A percentile compares a stretch with the other conserved stretches of the same genome.
Evolutionary conservation across 2,329 filamentous ascomycete genomes (phyloP).

Genomic region (Aotearoamyces nothofagi): DNA sequence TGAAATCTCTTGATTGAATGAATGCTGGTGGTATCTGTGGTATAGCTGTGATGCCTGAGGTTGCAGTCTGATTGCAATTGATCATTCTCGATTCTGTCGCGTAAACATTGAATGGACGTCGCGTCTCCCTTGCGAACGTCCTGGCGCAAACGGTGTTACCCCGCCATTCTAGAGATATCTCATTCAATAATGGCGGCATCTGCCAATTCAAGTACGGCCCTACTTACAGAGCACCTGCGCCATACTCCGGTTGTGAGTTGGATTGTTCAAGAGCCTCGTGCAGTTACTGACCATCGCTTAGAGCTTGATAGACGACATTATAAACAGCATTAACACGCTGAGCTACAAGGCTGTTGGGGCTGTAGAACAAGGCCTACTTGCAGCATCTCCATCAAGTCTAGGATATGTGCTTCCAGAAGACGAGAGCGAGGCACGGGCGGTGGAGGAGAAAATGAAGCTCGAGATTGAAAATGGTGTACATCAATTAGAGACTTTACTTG

Average conservation of each 20-base stretch:
- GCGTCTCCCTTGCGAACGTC: too few species aligned
- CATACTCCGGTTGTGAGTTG: slow-evolving; percentile 75
- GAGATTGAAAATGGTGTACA: slow-evolving; percentile 86
- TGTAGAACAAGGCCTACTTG: slow-evolving; percentile 68
- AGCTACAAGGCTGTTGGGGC: slow-evolving; percentile 81
- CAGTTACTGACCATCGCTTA: slow-evolving; percentile 21
- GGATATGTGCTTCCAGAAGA: slow-evolving; percentile 53
- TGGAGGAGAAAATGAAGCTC: slow-evolving; percentile 34
- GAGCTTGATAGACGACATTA: slow-evolving; percentile 94
- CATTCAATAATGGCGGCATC: too few species aligned
- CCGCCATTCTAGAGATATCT: too few species aligned
- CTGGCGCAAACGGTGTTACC: too few species aligned
- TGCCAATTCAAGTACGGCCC: slow-evolving; percentile 33
- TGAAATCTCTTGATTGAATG: too few species aligned
- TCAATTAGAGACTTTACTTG: slow-evolving; percentile 69
- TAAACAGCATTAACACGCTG: slow-evolving; percentile 90
- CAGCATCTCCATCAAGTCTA: slow-evolving; percentile 56
- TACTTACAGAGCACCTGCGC: slow-evolving; percentile 90
- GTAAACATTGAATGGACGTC: too few species aligned
- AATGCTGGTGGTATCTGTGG: too few species aligned
- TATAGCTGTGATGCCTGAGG: too few species aligned
- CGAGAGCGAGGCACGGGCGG: slow-evolving; percentile 12
- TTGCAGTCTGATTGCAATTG: too few species aligned
- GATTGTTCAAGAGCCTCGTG: background rate
- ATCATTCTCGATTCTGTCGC: too few species aligned